Conservation (phyloP, 306 rosid genomes). For the Astragalus glycyphyllos region DNA sequence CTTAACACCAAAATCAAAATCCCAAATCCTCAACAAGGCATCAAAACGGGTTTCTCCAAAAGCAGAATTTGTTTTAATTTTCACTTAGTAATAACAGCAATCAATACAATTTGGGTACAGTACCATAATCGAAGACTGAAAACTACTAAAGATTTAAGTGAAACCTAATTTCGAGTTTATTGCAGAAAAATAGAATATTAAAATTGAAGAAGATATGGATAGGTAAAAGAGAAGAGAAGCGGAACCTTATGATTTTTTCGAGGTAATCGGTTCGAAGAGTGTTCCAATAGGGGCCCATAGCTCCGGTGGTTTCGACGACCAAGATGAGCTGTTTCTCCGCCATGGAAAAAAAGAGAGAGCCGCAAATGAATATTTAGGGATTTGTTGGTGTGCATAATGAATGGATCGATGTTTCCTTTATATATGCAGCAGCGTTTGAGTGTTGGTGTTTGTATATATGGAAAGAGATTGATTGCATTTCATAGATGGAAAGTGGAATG, state of each 20-base stretch:
- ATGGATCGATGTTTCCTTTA: background rate
- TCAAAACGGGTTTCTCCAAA: background rate
- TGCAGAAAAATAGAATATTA: background rate
- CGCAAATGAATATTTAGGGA: background rate
- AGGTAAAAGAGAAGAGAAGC: background rate
- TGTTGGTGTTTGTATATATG: background rate
- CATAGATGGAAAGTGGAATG: background rate
- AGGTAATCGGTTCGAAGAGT: conserved; percentile 68
- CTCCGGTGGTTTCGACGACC: conserved; percentile 83
- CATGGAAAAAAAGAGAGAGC: conserved; percentile 42
- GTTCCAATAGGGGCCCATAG: conserved; percentile 83
- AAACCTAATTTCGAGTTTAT: conserved; percentile 15
- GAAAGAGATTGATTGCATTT: background rate
- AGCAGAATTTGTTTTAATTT: no score
- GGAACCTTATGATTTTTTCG: conserved; percentile 76
- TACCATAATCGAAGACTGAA: no score
- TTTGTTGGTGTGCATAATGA: background rate
- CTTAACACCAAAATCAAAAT: background rate
- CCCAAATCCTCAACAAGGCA: background rate
- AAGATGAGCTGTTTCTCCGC: conserved; percentile 83
- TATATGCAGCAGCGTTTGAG: background rate
- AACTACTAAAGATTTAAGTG: background rate
- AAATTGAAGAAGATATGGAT: background rate
- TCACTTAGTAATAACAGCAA: no score
- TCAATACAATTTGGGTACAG: no score